phyloP scores from a whole-genome alignment of 2,329 filamentous ascomycete genomes.

The Septoria linicola region DNA sequence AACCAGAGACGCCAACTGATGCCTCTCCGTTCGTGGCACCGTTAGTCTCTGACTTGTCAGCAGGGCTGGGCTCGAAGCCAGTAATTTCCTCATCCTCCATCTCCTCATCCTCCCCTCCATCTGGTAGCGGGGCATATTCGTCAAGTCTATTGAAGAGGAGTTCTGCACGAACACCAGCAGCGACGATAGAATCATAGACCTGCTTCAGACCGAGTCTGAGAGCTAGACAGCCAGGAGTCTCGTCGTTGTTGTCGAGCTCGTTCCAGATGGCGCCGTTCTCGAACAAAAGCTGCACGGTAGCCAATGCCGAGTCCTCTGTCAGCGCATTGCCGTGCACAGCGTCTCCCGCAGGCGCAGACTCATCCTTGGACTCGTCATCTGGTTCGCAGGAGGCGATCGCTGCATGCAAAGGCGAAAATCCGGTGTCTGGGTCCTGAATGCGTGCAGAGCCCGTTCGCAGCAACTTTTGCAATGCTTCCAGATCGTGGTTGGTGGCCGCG shows the following conservation, averaged over 20 bases:
- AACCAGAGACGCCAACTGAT: slow-evolving; percentile 28
- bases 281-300: slow-evolving; percentile 72
- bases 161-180: slow-evolving; percentile 88
- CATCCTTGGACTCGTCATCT: slow-evolving; percentile 40
- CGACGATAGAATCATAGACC: slow-evolving; percentile 79
- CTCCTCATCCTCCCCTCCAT: slow-evolving; percentile 53
- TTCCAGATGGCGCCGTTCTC: slow-evolving; percentile 96
- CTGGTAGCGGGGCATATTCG: slow-evolving; percentile 71
- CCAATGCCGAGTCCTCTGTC: slow-evolving; percentile 60
- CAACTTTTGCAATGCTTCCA: slow-evolving; percentile 65
- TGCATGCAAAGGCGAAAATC: slow-evolving; percentile 84
- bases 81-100: slow-evolving; percentile 40
- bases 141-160: slow-evolving; percentile 79
- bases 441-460: slow-evolving; percentile 66
- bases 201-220: slow-evolving; percentile 63
- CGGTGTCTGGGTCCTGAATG: slow-evolving; percentile 78
- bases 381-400: slow-evolving; percentile 67
- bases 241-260: slow-evolving; percentile 78
- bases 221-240: slow-evolving; percentile 90
- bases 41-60: slow-evolving; percentile 20
- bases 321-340: slow-evolving; percentile 36
- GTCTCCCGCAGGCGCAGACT: slow-evolving; percentile 36
- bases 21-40: slow-evolving; percentile 25
- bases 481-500: slow-evolving; percentile 66
- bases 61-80: slow-evolving; percentile 37